Conservation (phyloP, 2,329 filamentous ascomycete species). For the Monosporascus sp. region DNA sequence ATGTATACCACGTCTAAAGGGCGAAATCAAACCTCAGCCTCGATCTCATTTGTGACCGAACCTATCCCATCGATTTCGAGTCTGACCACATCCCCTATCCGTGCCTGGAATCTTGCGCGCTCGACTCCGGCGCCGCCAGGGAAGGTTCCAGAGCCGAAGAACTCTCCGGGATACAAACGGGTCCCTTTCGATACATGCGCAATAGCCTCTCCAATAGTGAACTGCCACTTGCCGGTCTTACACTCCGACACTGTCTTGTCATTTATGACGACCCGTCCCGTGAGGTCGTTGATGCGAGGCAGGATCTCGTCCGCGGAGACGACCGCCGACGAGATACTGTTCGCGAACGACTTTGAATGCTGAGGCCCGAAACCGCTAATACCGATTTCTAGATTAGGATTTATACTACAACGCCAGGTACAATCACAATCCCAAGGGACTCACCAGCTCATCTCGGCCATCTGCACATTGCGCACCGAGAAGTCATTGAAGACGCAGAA, state of each 20-base stretch:
- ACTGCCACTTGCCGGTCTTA: conserved; percentile 15
- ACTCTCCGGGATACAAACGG: conserved; percentile 19
- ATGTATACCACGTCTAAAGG: no score
- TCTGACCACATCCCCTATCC: conserved; percentile 17
- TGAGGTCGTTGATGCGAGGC: conserved; percentile 10
- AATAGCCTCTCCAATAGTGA: conserved; percentile 18
- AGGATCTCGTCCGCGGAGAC: conserved; percentile 18
- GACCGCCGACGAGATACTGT: conserved; percentile 18
- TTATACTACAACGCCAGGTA: background rate
- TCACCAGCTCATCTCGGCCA: conserved; percentile 19
- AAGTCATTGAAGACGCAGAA: conserved; percentile 24
- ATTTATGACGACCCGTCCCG: conserved; percentile 17
- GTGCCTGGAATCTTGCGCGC: conserved; percentile 14
- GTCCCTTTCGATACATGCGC: conserved; percentile 17
- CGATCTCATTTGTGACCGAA: conserved; percentile 19
- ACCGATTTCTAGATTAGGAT: background rate
- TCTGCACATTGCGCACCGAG: conserved; percentile 18
- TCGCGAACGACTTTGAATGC: conserved; percentile 21
- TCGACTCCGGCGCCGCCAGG: conserved; percentile 20
- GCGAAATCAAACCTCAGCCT: conserved; percentile 4
- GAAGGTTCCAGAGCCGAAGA: conserved; percentile 21
- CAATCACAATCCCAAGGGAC: background rate
- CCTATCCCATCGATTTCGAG: conserved; percentile 22
- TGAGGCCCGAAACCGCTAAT: conserved; percentile 20
- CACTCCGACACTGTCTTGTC: conserved; percentile 12